phyloP scores from a whole-genome alignment of 2,329 filamentous ascomycete species.

The Falciphora oryzae region DNA sequence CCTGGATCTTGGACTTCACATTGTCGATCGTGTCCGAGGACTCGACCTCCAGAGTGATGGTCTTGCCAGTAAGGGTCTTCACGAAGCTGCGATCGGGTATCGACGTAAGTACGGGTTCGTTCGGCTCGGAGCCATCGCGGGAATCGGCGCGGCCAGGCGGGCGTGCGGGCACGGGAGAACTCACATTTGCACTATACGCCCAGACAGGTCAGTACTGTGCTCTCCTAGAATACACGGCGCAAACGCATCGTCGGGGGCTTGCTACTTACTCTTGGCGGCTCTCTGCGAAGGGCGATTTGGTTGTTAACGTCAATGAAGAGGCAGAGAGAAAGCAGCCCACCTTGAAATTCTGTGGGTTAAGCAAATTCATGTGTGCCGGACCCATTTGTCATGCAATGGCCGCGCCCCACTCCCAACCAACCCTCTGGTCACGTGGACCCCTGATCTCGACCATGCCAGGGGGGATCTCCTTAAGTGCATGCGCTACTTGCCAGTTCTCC shows the following conservation, averaged over 20 bases:
- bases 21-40: constrained; percentile 99
- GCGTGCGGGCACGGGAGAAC: constrained; percentile 28
- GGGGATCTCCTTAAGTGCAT: too few species aligned
- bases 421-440: constrained; percentile 8
- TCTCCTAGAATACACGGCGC: constrained; percentile 10
- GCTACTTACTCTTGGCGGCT: constrained; percentile 21
- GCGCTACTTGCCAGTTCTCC: too few species aligned
- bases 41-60: constrained; percentile 99
- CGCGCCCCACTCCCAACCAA: not conserved
- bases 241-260: not conserved
- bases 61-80: constrained; percentile 99
- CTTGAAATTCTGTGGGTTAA: constrained; percentile 17
- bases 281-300: constrained; percentile 7
- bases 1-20: constrained; percentile 99
- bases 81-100: constrained; percentile 68
- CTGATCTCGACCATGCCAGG: not conserved
- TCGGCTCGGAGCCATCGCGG: constrained; percentile 1
- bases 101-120: not conserved
- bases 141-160: not conserved
- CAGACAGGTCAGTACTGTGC: constrained; percentile 18
- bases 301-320: constrained; percentile 12
- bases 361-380: constrained; percentile 11
- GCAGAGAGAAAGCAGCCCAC: not conserved
- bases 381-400: not conserved
- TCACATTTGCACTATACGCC: constrained; percentile 80